Conservation (phyloP, 768 basidiomycete species). For the Termitomyces sp. region DNA sequence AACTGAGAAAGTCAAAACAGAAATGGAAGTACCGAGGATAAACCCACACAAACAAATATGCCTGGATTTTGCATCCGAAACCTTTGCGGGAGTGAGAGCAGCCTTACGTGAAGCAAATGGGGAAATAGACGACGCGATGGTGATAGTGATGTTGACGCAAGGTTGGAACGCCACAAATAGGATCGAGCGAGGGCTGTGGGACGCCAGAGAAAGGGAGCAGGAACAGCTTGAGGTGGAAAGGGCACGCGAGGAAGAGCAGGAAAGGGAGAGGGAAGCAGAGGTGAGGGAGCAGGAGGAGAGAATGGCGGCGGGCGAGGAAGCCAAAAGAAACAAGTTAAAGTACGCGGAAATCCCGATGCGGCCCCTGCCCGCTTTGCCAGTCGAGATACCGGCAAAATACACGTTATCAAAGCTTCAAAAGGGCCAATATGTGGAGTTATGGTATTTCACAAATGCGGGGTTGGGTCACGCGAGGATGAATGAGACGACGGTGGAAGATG, state of each 20-base stretch:
- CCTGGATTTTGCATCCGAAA: no score
- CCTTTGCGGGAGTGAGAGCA: no score
- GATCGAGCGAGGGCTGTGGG: background rate
- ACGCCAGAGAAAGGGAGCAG: background rate
- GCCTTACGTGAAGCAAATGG: no score
- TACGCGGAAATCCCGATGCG: background rate
- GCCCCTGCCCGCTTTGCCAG: background rate
- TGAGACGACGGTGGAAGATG: background rate
- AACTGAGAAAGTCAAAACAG: no score
- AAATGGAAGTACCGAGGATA: no score
- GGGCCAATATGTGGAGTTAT: background rate
- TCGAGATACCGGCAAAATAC: background rate
- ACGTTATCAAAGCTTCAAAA: background rate
- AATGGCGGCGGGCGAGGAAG: background rate
- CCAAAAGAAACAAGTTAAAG: background rate
- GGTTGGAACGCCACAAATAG: background rate
- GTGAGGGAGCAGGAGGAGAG: background rate
- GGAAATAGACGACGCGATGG: no score
- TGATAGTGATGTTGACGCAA: no score
- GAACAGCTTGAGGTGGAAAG: background rate
- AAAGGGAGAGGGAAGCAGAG: background rate
- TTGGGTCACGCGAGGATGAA: background rate
- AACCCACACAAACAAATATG: no score
- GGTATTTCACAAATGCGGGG: background rate
- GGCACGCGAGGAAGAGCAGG: background rate